Base-by-base conservation (phyloP, 2,329 filamentous ascomycete species). In the Gaeumannomyces sp. region DNA sequence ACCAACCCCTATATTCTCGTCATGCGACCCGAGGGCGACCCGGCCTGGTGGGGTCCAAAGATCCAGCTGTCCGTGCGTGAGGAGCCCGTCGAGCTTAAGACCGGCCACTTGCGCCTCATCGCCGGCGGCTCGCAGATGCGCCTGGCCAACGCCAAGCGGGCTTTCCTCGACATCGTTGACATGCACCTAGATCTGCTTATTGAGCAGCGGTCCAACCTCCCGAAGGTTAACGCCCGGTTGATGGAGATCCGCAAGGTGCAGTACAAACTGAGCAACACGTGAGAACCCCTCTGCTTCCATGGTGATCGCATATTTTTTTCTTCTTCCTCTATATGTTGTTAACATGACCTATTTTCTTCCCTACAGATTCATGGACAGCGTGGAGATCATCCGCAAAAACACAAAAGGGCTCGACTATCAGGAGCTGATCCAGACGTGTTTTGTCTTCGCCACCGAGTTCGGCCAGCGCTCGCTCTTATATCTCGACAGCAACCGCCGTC, bases 381-480 rank as follows among this genome's bases (percentile, higher is more conserved):
- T 99, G 59, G 92, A 96, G 74, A 92, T 92, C 68, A 95, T 99
- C 68, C 86, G 93, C 68, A 88, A 88, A 70, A 94, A 99, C 76
- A 93, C 93, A 1, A 83, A 85, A 65, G 91, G 89, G 11, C 85
- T 94, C 68, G 90, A 95, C 69, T 97, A 94, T 74, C 93, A 97
- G 71, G 95, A 99, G 72, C 85, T 99, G 35, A 95, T 99, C 68
- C 95, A 99, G 76, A 96, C 93, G 6, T 99, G 94, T 77, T 99
- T 98, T 75, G 91, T 96, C 57, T 99, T 98, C 72, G 95, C 95
- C n/a, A 98, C 95, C 0, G 95, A 99, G 75, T 99, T 99, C 70
- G 95, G 95, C 59, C 94, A 97, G 75, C 89, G 95, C 68, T 97
- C 94, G 2, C 85, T 97, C 62, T 87, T 95, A 27, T 96, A 96